Evolutionary conservation across 139 green algal genomes (phyloP), one percentile per base, ranked within the genome.

Genomic region (Medakamo hakoo): DNA sequence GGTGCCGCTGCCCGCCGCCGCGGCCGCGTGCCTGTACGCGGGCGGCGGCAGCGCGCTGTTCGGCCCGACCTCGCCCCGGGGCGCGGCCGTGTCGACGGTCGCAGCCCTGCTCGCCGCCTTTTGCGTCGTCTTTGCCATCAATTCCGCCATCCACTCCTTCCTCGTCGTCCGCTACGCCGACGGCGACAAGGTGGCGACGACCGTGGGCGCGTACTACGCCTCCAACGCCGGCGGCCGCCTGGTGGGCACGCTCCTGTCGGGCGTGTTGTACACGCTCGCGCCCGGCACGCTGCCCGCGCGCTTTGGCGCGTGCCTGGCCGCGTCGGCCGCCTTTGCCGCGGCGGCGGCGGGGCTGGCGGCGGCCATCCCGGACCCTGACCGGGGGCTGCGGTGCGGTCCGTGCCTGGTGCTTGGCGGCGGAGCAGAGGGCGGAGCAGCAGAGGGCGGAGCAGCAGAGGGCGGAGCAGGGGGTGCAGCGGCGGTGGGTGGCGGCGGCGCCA

Each of bases 171-270:
- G 74, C 4, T 89, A 87, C 63, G 69, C 64, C 19, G 84, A 88
- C 20, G 80, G 82, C 20, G 73, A 88, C 72, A 89, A 89, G 73
- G 78, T 94, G 52, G 80, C 85, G 24, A 87, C 85, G 63, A 88
- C 82, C 32, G 81, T 94, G 3, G 86, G 86, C 23, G 88, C 90
- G 62, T 94, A 94, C 71, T 94, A 94, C 70, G 83, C 81, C 65
- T 71, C 80, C 14, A 94, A 94, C 63, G 86, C 86, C 1, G 72
- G 84, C 57, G 86, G 86, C 1, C 78, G 86, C 9, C 73, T 94
- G 25, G 63, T 68, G 26, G 85, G 86, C 59, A 94, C 86, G 1
- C 66, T 94, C 4, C 69, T 84, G 2, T 86, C 75, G 2, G 86
- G 82, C 16, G 80, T 81, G 27, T 70, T 93, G 59, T 94, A 93